Percentiles rank a stretch among this genome's conserved stretches.
phyloP scores from a whole-genome alignment of 805 yeast species.

The Pichia thaimueangensis region DNA sequence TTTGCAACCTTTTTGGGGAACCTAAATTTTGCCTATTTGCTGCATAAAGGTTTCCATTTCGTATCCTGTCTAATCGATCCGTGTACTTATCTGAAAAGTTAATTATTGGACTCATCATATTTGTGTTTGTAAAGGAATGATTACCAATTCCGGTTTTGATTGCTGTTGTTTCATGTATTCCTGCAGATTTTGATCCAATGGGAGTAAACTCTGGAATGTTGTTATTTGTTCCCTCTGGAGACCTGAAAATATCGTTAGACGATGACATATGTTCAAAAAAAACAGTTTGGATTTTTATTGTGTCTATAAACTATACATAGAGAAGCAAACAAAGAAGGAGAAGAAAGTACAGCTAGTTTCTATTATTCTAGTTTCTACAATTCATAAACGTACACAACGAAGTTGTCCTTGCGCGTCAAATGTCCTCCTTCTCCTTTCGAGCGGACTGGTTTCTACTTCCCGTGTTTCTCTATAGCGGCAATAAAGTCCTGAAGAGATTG shows the following conservation, averaged over 20 bases:
- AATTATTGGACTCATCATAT: constrained; percentile 3
- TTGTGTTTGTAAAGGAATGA: constrained; percentile 1
- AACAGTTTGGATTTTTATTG: no score
- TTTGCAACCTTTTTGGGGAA: neutral
- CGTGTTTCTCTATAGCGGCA: constrained; percentile 25
- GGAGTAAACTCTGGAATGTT: constrained; percentile 13
- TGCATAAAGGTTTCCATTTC: neutral
- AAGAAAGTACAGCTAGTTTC: no score
- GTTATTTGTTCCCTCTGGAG: neutral
- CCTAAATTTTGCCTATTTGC: neutral
- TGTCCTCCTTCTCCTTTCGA: no score
- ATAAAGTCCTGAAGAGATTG: constrained; percentile 51
- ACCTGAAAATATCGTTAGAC: neutral
- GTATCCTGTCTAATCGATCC: neutral
- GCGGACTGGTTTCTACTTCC: no score
- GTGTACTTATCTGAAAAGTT: constrained; percentile 3
- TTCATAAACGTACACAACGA: no score
- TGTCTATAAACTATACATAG: no score
- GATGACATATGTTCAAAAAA: no score
- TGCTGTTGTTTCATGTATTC: no score
- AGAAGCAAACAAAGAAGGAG: no score
- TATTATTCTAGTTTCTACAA: no score
- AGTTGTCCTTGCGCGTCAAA: no score
- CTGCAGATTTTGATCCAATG: constrained; percentile 11
- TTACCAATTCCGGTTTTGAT: neutral